phyloP scores from a whole-genome alignment of 2,329 filamentous ascomycete species.

The Epicoccum nigrum region DNA sequence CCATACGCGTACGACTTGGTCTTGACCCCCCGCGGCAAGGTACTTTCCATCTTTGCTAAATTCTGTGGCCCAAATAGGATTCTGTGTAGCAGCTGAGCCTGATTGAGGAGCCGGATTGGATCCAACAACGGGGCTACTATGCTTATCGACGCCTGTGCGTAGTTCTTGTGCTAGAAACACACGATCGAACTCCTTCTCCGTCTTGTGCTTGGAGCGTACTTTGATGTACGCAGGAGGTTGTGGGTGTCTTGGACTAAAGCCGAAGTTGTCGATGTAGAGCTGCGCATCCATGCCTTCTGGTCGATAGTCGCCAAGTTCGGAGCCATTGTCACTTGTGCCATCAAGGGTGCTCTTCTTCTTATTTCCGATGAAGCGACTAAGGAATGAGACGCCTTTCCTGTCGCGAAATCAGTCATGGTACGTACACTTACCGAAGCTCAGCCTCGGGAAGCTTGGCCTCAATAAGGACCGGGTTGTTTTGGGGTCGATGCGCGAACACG shows the following conservation, averaged over 20 bases:
- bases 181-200: constrained; percentile 78
- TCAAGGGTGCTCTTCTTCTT: constrained; percentile 71
- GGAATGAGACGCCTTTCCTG: constrained; percentile 87
- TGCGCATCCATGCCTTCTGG: constrained; percentile 82
- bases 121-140: constrained; percentile 30
- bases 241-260: constrained; percentile 85
- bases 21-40: constrained; percentile 89
- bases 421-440: constrained; percentile 1
- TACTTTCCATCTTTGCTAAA: constrained; percentile 93
- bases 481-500: constrained; percentile 7
- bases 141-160: constrained; percentile 57
- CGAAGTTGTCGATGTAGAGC: constrained; percentile 74
- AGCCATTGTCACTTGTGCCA: constrained; percentile 65
- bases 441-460: too few species aligned
- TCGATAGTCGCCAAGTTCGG: constrained; percentile 70
- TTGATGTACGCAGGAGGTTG: constrained; percentile 91
- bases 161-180: constrained; percentile 93
- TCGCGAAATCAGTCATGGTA: constrained; percentile 19
- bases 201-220: constrained; percentile 81
- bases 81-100: constrained; percentile 48
- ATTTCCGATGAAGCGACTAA: constrained; percentile 80
- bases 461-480: constrained; percentile 1
- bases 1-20: constrained; percentile 86
- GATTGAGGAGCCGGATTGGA: constrained; percentile 40
- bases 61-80: constrained; percentile 88